These are phyloP conservation scores for Leccinum solheimii DNA, from an alignment of 1,284 basidiomycete genomes.

Conservation along the genomic window DNA sequence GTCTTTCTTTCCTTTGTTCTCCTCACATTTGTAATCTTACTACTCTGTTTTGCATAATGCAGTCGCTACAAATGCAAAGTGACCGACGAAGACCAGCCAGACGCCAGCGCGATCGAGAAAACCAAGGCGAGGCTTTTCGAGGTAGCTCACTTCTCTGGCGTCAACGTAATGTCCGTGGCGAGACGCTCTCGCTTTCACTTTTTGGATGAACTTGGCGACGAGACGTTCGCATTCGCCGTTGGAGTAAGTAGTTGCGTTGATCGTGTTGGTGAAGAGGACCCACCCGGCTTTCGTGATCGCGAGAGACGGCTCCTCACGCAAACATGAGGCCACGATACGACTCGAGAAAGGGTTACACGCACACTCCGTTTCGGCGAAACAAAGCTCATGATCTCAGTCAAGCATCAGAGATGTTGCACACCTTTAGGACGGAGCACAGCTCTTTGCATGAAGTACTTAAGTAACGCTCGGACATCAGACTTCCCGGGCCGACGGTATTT, in stretches of 20 bases:
- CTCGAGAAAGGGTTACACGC: neutral
- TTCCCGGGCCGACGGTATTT: too few species aligned
- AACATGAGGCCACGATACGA: neutral
- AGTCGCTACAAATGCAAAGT: constrained; percentile 1
- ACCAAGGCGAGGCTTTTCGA: constrained; percentile 8
- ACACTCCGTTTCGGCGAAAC: neutral
- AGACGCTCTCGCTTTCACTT: neutral
- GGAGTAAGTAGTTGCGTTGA: constrained; percentile 57
- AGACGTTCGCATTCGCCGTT: constrained; percentile 49
- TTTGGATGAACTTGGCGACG: constrained; percentile 16
- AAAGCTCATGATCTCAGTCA: neutral
- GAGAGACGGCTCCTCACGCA: constrained; percentile 39
- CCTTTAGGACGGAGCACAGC: neutral
- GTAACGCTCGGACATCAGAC: too few species aligned
- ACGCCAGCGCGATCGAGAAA: neutral
- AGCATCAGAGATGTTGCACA: too few species aligned
- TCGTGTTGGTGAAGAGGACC: constrained; percentile 46
- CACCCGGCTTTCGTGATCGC: constrained; percentile 47
- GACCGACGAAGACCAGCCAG: constrained; percentile 1
- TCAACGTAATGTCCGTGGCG: neutral
- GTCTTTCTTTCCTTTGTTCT: neutral
- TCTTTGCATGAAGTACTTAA: too few species aligned
- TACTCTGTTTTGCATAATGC: constrained; percentile 11
- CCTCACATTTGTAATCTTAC: constrained; percentile 20
- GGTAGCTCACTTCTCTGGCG: constrained; percentile 26